phyloP scores from a whole-genome alignment of 345 rosid species.

The Hirschfeldia incana region DNA sequence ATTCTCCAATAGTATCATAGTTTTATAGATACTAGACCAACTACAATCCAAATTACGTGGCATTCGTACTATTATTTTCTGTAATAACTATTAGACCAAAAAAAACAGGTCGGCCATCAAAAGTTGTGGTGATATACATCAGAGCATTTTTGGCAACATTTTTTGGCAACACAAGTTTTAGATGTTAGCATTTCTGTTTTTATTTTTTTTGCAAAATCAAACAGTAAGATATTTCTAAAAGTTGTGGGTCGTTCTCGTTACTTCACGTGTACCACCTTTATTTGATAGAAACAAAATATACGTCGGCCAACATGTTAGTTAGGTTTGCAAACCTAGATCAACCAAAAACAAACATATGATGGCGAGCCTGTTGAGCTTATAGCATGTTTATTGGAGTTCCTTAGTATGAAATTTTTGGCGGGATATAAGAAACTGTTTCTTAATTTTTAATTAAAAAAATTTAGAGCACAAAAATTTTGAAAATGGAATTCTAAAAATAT shows the following conservation, averaged over 20 bases:
- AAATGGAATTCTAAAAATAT: no score
- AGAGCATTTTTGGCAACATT: no score
- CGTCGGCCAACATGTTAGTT: conserved; percentile 11
- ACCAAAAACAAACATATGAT: no score
- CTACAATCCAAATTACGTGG: conserved; percentile 14
- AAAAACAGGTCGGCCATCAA: conserved; percentile 36
- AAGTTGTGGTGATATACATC: conserved; percentile 18
- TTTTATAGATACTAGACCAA: conserved; percentile 24
- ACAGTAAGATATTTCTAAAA: neutral
- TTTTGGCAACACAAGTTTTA: neutral
- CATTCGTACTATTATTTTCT: neutral
- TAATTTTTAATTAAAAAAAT: no score
- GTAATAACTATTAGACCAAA: neutral
- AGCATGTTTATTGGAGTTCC: no score
- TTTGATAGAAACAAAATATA: neutral
- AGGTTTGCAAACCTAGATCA: no score
- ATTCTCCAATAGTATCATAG: neutral
- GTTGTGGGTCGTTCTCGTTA: no score
- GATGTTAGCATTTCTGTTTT: neutral
- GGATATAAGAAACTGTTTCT: no score
- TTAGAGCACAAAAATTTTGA: neutral
- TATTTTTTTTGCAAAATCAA: neutral
- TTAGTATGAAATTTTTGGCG: no score
- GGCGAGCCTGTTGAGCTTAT: no score
- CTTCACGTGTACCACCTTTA: no score